These are phyloP conservation scores for Blastomyces parvus DNA, from an alignment of 2,329 filamentous ascomycete species.

Conservation along the genomic window DNA sequence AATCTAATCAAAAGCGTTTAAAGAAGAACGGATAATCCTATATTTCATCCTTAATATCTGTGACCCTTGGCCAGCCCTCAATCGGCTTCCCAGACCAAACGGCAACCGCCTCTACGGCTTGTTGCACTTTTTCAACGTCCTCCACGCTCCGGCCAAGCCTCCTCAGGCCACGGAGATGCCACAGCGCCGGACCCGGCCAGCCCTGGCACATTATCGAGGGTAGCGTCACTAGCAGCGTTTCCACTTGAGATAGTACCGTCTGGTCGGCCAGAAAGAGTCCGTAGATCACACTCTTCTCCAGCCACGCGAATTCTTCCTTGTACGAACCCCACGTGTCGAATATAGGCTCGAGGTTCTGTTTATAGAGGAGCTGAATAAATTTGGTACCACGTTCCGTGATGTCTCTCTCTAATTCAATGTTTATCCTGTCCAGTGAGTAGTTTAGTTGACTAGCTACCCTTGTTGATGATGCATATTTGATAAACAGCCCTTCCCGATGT, in stretches of 20 bases:
- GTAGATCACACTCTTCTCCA: constrained; percentile 69
- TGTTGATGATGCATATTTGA: not conserved
- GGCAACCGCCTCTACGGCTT: constrained; percentile 19
- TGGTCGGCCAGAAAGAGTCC: constrained; percentile 42
- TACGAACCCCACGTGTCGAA: constrained; percentile 25
- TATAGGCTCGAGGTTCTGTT: constrained; percentile 23
- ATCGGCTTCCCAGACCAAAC: constrained; percentile 17
- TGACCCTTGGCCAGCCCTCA: constrained; percentile 19
- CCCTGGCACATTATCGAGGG: constrained; percentile 40
- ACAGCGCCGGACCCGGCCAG: constrained; percentile 33
- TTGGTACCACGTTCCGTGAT: constrained; percentile 23
- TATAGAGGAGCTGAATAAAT: constrained; percentile 25
- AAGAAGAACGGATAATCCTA: not conserved
- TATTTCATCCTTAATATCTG: constrained; percentile 17
- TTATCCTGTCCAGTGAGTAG: constrained; percentile 13
- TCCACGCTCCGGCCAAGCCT: constrained; percentile 31
- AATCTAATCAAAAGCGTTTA: not conserved
- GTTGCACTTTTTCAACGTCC: constrained; percentile 32
- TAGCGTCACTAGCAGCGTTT: constrained; percentile 38
- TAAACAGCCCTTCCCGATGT: not conserved
- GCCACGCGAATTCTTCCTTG: constrained; percentile 49
- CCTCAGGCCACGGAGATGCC: constrained; percentile 39
- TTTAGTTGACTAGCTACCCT: not conserved
- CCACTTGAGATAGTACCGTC: constrained; percentile 32
- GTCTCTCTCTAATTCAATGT: constrained; percentile 16